Conservation (phyloP, 2,329 filamentous ascomycete species). For the Penicillium sp. region DNA sequence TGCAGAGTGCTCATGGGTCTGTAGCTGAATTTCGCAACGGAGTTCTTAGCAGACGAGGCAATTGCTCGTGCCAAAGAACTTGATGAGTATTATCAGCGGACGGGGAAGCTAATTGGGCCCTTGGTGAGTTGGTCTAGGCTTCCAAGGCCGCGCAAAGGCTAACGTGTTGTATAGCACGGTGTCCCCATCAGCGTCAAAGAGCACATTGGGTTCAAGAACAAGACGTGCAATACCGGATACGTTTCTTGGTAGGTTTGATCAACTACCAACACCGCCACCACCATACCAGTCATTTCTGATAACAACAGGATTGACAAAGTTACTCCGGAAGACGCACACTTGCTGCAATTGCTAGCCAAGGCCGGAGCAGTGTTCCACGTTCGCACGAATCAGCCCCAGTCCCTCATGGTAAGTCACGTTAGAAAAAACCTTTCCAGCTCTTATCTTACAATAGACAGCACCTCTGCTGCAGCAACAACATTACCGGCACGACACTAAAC, state of each 20-base stretch:
- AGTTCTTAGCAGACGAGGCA: conserved; percentile 38
- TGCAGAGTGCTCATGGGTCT: background rate
- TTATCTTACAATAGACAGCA: conserved; percentile 24
- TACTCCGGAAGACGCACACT: conserved; percentile 34
- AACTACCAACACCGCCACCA: background rate
- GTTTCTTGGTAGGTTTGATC: conserved; percentile 30
- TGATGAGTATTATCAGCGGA: conserved; percentile 31
- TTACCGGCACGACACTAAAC: conserved; percentile 43
- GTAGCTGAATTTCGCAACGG: conserved; percentile 38
- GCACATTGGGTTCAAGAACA: conserved; percentile 58
- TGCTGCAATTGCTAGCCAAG: conserved; percentile 32
- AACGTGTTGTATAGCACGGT: conserved; percentile 41
- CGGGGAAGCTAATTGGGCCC: conserved; percentile 49
- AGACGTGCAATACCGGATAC: conserved; percentile 36
- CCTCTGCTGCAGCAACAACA: conserved; percentile 41
- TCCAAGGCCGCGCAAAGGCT: background rate
- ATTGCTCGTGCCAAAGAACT: conserved; percentile 33
- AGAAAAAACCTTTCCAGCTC: background rate
- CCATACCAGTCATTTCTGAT: background rate
- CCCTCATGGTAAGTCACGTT: conserved; percentile 34
- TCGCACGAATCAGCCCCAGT: conserved; percentile 45
- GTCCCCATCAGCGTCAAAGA: conserved; percentile 61
- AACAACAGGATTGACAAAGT: conserved; percentile 34
- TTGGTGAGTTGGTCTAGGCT: conserved; percentile 27
- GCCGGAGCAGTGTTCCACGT: conserved; percentile 46